phyloP scores from a whole-genome alignment of 495 filamentous ascomycete species.

The Penicillium nucicola region DNA sequence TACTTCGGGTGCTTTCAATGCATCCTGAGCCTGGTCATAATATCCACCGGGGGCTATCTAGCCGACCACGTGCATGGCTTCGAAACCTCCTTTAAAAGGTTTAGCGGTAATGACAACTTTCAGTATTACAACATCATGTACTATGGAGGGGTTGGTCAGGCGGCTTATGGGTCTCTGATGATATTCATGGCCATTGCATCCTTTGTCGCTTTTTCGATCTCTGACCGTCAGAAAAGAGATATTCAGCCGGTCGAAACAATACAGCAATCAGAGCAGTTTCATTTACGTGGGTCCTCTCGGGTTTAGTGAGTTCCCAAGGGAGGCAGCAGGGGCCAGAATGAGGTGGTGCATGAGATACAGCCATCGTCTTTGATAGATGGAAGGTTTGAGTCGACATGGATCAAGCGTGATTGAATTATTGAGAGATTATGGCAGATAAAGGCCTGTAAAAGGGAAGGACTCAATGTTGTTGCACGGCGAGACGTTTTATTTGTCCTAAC shows the following conservation, averaged over 20 bases:
- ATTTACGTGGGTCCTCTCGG: not conserved
- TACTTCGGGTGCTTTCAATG: too few relatives aligned
- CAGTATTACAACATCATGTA: too few relatives aligned
- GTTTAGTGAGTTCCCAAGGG: not conserved
- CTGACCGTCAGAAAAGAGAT: not conserved
- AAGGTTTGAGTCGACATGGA: not conserved
- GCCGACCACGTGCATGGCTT: too few relatives aligned
- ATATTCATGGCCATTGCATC: not conserved
- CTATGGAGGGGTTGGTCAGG: not conserved
- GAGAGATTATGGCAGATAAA: not conserved
- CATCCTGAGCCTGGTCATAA: too few relatives aligned
- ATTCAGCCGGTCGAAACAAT: not conserved
- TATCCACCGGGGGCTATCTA: too few relatives aligned
- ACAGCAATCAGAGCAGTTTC: not conserved
- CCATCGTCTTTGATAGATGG: not conserved
- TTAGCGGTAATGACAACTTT: too few relatives aligned
- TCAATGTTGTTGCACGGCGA: not conserved
- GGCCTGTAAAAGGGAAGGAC: not conserved
- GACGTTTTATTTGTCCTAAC: not conserved
- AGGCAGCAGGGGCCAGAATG: not conserved
- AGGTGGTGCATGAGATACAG: not conserved
- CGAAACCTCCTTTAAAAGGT: too few relatives aligned
- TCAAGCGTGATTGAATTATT: not conserved
- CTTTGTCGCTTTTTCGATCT: not conserved
- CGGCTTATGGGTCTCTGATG: not conserved